These are phyloP conservation scores for Hypoxylon lenormandii DNA, from an alignment of 495 filamentous ascomycete genomes.

Conservation along the genomic window DNA sequence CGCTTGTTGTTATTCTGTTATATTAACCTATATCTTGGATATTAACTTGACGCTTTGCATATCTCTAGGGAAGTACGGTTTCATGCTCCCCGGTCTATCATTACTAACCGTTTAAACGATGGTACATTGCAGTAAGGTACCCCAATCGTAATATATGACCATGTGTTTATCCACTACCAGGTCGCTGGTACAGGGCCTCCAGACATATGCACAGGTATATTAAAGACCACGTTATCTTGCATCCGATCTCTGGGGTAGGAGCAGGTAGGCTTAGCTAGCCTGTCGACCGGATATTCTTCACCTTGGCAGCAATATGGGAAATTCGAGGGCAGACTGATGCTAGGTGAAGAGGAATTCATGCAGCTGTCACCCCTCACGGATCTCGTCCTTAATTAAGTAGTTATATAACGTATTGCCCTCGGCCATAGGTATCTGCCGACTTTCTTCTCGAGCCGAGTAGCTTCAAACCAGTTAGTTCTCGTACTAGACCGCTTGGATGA, in stretches of 20 bases:
- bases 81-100: slow-evolving; percentile 6
- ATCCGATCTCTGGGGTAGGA: slow-evolving; percentile 10
- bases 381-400: too few species aligned
- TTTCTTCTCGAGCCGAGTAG: too few species aligned
- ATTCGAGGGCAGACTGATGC: not conserved
- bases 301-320: slow-evolving; percentile 25
- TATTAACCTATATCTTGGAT: slow-evolving; percentile 12
- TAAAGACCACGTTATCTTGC: slow-evolving; percentile 1
- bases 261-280: not conserved
- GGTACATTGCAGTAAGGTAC: not conserved
- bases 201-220: slow-evolving; percentile 8
- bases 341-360: too few species aligned
- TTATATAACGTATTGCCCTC: too few species aligned
- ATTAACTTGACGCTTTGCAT: slow-evolving; percentile 4
- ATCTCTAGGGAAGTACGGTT: slow-evolving; percentile 2
- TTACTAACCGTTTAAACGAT: slow-evolving; percentile 2
- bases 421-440: too few species aligned
- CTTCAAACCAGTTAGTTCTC: too few species aligned
- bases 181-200: slow-evolving; percentile 12
- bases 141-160: slow-evolving; percentile 9
- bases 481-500: too few species aligned
- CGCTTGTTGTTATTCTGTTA: not conserved
- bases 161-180: slow-evolving; percentile 18
- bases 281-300: slow-evolving; percentile 22
- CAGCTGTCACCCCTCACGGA: too few species aligned